phyloP scores from a whole-genome alignment of 768 basidiomycete genomes.

The Kwoniella botswanensis region DNA sequence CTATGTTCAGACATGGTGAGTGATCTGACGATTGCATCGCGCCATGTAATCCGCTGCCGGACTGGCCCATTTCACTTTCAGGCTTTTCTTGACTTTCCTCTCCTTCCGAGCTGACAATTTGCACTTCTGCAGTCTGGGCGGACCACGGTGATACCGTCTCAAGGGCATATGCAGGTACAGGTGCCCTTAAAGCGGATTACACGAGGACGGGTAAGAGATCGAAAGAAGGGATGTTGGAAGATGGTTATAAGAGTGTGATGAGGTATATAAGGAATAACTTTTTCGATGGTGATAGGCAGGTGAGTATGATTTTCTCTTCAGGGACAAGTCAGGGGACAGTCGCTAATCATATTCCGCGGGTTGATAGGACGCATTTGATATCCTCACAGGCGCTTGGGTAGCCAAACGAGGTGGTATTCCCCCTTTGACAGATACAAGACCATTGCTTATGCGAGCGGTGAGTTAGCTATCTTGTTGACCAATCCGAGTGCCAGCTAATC shows the following conservation, averaged over 20 bases:
- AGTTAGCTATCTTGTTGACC: conserved; percentile 50
- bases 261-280: conserved; percentile 96
- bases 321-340: background rate
- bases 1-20: conserved; percentile 83
- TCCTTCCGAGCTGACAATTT: too few species aligned
- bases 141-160: conserved; percentile 93
- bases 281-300: conserved; percentile 91
- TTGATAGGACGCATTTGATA: conserved; percentile 86
- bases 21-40: too few species aligned
- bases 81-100: background rate
- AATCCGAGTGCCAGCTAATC: background rate
- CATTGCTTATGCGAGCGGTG: conserved; percentile 82
- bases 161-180: conserved; percentile 90
- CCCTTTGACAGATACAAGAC: conserved; percentile 76
- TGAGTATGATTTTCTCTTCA: conserved; percentile 46
- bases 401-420: conserved; percentile 76
- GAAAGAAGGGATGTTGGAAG: conserved; percentile 75
- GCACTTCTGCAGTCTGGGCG: conserved; percentile 77
- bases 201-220: conserved; percentile 92
- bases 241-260: conserved; percentile 79
- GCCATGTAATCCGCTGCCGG: conserved; percentile 48
- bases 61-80: background rate
- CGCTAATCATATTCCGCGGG: background rate
- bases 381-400: conserved; percentile 88
- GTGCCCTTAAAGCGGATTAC: conserved; percentile 94